Conservation (phyloP, 208 protist species). For the Tetramitus jugosus region DNA sequence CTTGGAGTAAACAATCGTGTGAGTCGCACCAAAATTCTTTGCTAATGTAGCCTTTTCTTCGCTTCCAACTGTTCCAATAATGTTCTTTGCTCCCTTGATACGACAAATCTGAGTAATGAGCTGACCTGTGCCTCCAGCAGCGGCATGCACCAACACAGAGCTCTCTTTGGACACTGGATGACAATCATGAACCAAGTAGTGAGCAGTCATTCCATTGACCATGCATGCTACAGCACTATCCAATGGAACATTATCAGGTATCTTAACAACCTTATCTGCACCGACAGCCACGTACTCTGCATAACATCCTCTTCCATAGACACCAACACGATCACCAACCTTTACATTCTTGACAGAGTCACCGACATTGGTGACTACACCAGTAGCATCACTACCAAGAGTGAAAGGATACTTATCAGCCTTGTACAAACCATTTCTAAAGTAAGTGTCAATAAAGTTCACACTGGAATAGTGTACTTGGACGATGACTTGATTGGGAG, state of each 20-base stretch:
- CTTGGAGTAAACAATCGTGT: conserved; percentile 60
- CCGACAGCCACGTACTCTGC: conserved; percentile 50
- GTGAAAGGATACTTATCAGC: conserved; percentile 57
- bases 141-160: conserved; percentile 67
- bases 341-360: conserved; percentile 12
- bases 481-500: conserved; percentile 1
- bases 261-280: neutral
- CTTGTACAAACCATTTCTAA: conserved; percentile 60
- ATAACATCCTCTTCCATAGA: conserved; percentile 58
- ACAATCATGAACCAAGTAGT: conserved; percentile 64
- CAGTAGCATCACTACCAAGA: conserved; percentile 57
- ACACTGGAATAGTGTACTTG: conserved; percentile 51
- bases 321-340: conserved; percentile 60
- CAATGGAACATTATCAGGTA: conserved; percentile 53
- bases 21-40: conserved; percentile 47
- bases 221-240: conserved; percentile 50
- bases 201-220: conserved; percentile 68
- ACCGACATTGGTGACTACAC: conserved; percentile 27
- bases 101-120: conserved; percentile 79
- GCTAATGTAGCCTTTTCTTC: conserved; percentile 57
- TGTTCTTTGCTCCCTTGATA: conserved; percentile 59
- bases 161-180: conserved; percentile 45
- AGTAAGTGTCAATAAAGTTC: conserved; percentile 86
- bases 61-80: conserved; percentile 70
- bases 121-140: conserved; percentile 66